Conservation (phyloP, 805 yeast genomes). For the Starmerella vitae region DNA sequence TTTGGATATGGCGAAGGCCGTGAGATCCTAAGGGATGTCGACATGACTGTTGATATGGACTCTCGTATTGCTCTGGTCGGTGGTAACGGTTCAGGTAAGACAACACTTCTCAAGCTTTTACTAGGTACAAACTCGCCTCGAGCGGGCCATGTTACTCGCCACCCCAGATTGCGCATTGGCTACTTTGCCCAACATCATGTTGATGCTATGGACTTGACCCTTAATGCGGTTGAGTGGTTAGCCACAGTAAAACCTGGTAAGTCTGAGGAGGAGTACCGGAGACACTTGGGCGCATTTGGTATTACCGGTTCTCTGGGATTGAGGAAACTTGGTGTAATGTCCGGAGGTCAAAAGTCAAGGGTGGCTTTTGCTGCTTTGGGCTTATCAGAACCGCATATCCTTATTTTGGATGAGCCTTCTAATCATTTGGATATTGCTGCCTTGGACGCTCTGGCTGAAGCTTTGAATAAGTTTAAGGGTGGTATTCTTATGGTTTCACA, state of each 20-base stretch:
- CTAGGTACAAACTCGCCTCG: conserved; percentile 66
- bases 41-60: conserved; percentile 80
- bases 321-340: conserved; percentile 74
- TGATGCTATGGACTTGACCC: conserved; percentile 81
- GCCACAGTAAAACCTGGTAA: conserved; percentile 79
- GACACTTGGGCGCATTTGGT: conserved; percentile 94
- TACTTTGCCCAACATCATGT: conserved; percentile 98
- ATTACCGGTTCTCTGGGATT: conserved; percentile 88
- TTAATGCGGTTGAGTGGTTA: conserved; percentile 91
- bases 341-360: conserved; percentile 98
- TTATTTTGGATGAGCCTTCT: conserved; percentile 93
- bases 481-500: conserved; percentile 97
- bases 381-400: conserved; percentile 75
- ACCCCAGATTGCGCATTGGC: conserved; percentile 81
- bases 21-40: conserved; percentile 59
- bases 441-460: conserved; percentile 87
- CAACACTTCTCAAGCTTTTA: conserved; percentile 76
- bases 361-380: conserved; percentile 96
- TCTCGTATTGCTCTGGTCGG: conserved; percentile 95
- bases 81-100: conserved; percentile 99
- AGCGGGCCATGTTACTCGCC: conserved; percentile 64
- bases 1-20: conserved; percentile 58
- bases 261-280: conserved; percentile 90
- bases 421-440: conserved; percentile 98
- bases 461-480: conserved; percentile 76